Conservation (phyloP, 148 eudicot species). For the Vaccinium macrocarpon region DNA sequence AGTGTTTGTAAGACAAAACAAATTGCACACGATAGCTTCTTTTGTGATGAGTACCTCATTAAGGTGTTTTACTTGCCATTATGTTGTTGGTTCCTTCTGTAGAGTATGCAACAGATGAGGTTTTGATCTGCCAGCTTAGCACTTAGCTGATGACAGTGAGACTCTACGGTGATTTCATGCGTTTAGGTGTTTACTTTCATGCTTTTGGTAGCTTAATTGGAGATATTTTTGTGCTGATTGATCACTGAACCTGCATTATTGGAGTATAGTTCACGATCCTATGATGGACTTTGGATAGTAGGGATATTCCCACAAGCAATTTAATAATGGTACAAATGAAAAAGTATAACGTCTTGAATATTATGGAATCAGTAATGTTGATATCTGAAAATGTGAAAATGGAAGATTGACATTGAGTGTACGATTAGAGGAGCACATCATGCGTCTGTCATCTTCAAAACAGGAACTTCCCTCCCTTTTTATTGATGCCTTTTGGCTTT, state of each 20-base stretch:
- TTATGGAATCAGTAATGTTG: background rate
- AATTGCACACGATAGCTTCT: background rate
- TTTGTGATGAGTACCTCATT: background rate
- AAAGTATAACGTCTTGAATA: background rate
- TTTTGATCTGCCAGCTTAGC: constrained; percentile 9
- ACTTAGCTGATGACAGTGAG: background rate
- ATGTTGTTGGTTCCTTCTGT: background rate
- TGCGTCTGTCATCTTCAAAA: background rate
- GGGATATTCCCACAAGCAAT: background rate
- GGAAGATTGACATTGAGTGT: background rate
- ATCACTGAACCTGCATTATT: background rate
- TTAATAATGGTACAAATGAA: background rate
- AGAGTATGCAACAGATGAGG: background rate
- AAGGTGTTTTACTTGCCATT: background rate
- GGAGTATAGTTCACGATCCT: background rate
- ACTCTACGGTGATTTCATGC: background rate
- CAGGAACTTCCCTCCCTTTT: background rate
- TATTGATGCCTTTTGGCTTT: constrained; percentile 3
- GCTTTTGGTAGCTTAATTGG: background rate
- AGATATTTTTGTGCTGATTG: background rate
- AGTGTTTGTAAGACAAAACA: background rate
- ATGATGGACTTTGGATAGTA: background rate
- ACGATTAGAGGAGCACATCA: background rate
- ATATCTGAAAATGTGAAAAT: background rate
- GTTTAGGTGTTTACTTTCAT: background rate